Evolutionary conservation across 2,329 filamentous ascomycete genomes (phyloP), one percentile per base, ranked within the genome.

Genomic region (Aspergillus ibericus): DNA sequence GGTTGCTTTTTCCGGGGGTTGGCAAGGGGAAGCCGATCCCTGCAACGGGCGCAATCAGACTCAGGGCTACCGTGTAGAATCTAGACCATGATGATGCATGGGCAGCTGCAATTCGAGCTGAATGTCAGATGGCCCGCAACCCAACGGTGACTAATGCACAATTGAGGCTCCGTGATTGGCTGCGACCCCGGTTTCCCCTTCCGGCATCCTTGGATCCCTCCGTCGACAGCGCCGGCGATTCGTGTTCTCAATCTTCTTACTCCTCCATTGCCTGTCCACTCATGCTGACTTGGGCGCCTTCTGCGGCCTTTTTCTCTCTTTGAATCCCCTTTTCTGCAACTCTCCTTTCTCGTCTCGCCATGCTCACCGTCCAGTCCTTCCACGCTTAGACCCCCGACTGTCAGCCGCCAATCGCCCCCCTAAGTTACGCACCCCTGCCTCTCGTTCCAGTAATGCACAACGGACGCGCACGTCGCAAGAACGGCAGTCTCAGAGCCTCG

Each of bases 401-500:
- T 38, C 49, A 38, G n/a, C 35, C 35, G 15, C 20, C 50, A 16
- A 16, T 48, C 44, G 27, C 32, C 27, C 50, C 29, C 59, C 53
- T 47, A 58, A 58, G 59, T 59, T 61, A 60, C 62, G 59, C 61
- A 58, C 53, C 48, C 55, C 56, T 55, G 18, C 56, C 52, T 47
- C 47, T 53, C 40, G 34, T 35, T 34, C n/a, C 32, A 55, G 56
- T 29, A 52, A 68, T 65, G 64, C 60, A 62, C 53, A 62, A 66
- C 60, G 60, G 61, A 46, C 61, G 61, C 49, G 60, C 59, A 27
- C 68, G 60, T 54, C 72, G 64, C 63, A 71, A 70, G 59, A 68
- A 72, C 60, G 71, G 68, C 63, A 73, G 69, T 55, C 58, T 72
- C 54, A 67, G 63, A 57, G 55, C 56, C 38, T 56, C 66, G 35